Conservation (phyloP, 306 rosid genomes). For the Castanea sativa region DNA sequence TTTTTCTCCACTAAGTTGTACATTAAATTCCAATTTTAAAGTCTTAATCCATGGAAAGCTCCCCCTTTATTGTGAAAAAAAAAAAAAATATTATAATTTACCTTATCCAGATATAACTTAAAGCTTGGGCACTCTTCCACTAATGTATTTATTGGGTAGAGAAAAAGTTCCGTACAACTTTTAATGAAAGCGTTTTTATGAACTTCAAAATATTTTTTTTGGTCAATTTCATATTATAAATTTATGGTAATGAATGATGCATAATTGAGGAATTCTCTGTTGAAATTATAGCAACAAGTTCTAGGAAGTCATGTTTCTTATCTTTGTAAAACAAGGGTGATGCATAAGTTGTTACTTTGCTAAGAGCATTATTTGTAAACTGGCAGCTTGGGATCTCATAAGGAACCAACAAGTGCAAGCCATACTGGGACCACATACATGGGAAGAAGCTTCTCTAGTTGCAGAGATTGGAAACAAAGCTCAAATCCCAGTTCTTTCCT, state of each 20-base stretch:
- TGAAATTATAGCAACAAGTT: neutral
- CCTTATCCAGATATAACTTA: too few relatives aligned
- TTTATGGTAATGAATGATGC: neutral
- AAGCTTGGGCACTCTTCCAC: too few relatives aligned
- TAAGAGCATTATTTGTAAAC: neutral
- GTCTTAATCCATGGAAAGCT: too few relatives aligned
- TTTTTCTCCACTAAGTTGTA: too few relatives aligned
- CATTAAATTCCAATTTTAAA: too few relatives aligned
- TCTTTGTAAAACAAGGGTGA: neutral
- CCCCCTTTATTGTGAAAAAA: too few relatives aligned
- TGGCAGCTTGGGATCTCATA: slow-evolving; percentile 47
- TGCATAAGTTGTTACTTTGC: neutral
- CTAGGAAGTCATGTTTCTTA: neutral
- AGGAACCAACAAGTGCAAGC: slow-evolving; percentile 29
- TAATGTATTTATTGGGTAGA: too few relatives aligned
- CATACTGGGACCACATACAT: slow-evolving; percentile 42
- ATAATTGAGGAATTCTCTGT: neutral
- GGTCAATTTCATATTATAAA: neutral
- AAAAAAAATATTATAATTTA: too few relatives aligned
- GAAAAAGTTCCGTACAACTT: too few relatives aligned
- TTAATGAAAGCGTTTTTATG: too few relatives aligned
- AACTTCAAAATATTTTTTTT: too few relatives aligned
- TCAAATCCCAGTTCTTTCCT: slow-evolving; percentile 33
- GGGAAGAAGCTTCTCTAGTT: slow-evolving; percentile 47
- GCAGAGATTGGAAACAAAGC: slow-evolving; percentile 37